Evolutionary conservation across 139 green algal genomes (phyloP).

Genomic region (Tetraselmis striata): DNA sequence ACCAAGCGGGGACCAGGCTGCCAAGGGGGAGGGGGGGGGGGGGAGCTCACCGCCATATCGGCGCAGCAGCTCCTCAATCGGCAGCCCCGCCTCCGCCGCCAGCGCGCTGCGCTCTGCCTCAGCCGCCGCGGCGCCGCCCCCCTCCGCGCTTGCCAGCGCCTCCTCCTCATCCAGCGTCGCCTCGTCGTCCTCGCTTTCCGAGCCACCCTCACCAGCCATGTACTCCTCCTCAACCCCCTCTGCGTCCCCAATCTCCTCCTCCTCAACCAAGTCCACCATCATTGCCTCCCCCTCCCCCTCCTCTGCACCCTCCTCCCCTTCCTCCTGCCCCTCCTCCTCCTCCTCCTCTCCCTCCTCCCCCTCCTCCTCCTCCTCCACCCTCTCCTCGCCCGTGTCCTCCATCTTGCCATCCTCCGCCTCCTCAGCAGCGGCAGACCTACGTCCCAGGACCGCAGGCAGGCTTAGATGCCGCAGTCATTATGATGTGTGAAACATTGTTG

Average conservation of each 20-base stretch:
- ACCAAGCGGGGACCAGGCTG: too few relatives aligned
- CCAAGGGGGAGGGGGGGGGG: too few relatives aligned
- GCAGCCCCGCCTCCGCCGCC: neutral
- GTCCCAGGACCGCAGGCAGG: too few relatives aligned
- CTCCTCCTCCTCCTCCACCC: conserved; percentile 6
- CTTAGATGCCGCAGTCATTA: too few relatives aligned
- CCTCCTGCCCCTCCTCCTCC: conserved; percentile 11
- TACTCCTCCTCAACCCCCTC: neutral
- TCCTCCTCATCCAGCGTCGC: conserved; percentile 11
- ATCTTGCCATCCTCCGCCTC: conserved; percentile 16
- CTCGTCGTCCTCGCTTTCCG: conserved; percentile 13
- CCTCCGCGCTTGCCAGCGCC: neutral
- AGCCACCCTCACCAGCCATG: neutral
- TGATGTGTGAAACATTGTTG: too few relatives aligned
- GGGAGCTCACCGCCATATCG: too few relatives aligned
- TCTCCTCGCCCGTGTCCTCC: conserved; percentile 11
- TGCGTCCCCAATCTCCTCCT: neutral
- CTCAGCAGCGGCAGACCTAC: too few relatives aligned
- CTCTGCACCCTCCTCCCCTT: neutral
- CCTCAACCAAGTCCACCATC: neutral
- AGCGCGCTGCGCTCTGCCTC: neutral
- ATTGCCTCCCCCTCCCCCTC: conserved; percentile 5
- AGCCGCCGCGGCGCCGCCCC: neutral
- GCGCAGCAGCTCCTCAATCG: neutral
- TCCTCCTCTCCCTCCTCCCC: neutral